These are phyloP conservation scores for Cryptococcus sp. DNA, from an alignment of 1,284 basidiomycete species.

Conservation along the genomic window DNA sequence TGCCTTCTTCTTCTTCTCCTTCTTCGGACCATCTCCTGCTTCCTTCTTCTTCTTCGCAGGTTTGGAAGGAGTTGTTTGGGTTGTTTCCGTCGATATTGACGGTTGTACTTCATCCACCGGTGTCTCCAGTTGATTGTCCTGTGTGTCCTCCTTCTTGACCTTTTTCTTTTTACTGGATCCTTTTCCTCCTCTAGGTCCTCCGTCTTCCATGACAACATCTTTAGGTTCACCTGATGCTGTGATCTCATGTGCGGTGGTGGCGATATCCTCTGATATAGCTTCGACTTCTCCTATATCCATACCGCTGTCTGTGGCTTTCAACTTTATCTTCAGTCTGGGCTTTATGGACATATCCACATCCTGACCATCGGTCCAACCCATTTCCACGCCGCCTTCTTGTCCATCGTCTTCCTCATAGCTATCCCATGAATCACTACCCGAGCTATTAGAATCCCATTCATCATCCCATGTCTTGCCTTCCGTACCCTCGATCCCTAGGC, in stretches of 20 bases:
- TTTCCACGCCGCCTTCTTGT: slow-evolving; percentile 12
- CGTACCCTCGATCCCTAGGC: slow-evolving; percentile 26
- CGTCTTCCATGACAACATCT: background rate
- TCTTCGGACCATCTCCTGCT: slow-evolving; percentile 9
- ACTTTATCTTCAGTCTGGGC: slow-evolving; percentile 8
- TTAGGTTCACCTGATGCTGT: background rate
- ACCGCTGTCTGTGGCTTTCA: slow-evolving; percentile 6
- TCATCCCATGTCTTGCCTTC: slow-evolving; percentile 19
- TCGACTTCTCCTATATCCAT: background rate
- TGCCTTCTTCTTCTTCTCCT: slow-evolving; percentile 7
- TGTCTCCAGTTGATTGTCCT: slow-evolving; percentile 11
- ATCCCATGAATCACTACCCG: slow-evolving; percentile 15
- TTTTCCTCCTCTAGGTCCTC: background rate
- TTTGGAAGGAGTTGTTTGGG: slow-evolving; percentile 1
- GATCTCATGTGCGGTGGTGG: too few species aligned
- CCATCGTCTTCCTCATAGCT: slow-evolving; percentile 16
- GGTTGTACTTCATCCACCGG: background rate
- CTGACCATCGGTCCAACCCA: slow-evolving; percentile 3
- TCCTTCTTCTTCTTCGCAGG: slow-evolving; percentile 7
- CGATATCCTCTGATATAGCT: background rate
- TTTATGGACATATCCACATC: too few species aligned
- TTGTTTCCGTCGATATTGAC: background rate
- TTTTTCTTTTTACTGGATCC: slow-evolving; percentile 8
- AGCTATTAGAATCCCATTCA: slow-evolving; percentile 15
- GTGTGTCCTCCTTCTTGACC: slow-evolving; percentile 16